Evolutionary conservation across 106 monocot genomes (phyloP).

Genomic region (Apostasia ramifera): DNA sequence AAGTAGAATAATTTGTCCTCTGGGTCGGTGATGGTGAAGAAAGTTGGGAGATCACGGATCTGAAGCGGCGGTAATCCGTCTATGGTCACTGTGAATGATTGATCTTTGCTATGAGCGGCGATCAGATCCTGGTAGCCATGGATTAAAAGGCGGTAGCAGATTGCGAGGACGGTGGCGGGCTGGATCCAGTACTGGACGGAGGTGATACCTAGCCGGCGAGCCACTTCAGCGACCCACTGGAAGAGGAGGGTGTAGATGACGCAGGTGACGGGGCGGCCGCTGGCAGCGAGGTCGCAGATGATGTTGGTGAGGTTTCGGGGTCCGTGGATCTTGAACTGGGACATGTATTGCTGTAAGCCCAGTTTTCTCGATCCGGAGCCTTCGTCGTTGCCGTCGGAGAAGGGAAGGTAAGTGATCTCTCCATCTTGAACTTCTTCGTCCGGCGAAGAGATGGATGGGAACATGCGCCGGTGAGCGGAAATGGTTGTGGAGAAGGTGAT

Average conservation of each 20-base stretch:
- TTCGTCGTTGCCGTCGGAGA: slow-evolving; percentile 57
- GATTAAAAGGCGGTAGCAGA: slow-evolving; percentile 50
- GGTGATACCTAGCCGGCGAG: slow-evolving; percentile 19
- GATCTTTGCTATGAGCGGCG: slow-evolving; percentile 3
- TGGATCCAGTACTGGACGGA: slow-evolving; percentile 54
- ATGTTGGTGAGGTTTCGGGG: slow-evolving; percentile 14
- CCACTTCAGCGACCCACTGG: slow-evolving; percentile 42
- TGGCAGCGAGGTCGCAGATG: slow-evolving; percentile 11
- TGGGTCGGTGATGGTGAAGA: neutral
- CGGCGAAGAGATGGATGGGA: neutral
- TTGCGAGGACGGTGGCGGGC: slow-evolving; percentile 48
- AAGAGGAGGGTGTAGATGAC: slow-evolving; percentile 39
- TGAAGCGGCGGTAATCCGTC: slow-evolving; percentile 21
- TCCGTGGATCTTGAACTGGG: slow-evolving; percentile 6
- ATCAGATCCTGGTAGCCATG: slow-evolving; percentile 23
- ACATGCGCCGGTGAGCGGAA: slow-evolving; percentile 11
- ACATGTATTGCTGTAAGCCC: slow-evolving; percentile 9
- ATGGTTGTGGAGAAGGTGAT: slow-evolving; percentile 8
- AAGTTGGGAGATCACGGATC: slow-evolving; percentile 33
- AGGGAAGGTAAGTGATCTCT: slow-evolving; percentile 31
- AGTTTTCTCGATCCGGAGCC: slow-evolving; percentile 3
- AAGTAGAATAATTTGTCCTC: neutral
- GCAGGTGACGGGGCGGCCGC: slow-evolving; percentile 19
- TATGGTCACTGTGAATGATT: neutral
- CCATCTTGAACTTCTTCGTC: neutral